Conservation (phyloP, 441 rosid species). For the Populus trichocarpa region DNA sequence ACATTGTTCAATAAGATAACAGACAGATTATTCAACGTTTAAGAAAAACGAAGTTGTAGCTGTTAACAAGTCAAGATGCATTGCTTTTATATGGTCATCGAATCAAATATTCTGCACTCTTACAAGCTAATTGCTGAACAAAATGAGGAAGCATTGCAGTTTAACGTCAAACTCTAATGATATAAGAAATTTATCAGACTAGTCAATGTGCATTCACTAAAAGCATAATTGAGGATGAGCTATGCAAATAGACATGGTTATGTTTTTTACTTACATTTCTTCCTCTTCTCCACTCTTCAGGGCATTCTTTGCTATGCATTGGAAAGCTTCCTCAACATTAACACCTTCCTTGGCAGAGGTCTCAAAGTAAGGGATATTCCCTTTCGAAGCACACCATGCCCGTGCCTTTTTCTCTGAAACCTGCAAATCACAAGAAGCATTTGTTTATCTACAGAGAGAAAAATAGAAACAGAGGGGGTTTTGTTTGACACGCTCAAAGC, state of each 20-base stretch:
- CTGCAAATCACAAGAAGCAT: slow-evolving; percentile 31
- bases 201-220: background rate
- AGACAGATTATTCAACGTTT: background rate
- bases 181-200: background rate
- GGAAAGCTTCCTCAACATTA: slow-evolving; percentile 97
- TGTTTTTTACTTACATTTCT: slow-evolving; percentile 65
- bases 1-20: background rate
- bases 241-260: background rate
- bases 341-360: slow-evolving; percentile 97
- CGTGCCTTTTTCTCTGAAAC: slow-evolving; percentile 94
- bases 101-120: background rate
- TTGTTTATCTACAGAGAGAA: background rate
- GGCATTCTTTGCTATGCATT: slow-evolving; percentile 93
- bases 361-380: slow-evolving; percentile 96
- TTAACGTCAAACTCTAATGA: background rate
- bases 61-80: background rate
- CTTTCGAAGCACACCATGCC: slow-evolving; percentile 98
- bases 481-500: background rate
- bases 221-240: background rate
- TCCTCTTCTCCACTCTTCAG: slow-evolving; percentile 90
- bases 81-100: background rate
- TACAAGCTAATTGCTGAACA: too few relatives aligned
- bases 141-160: background rate
- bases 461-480: background rate
- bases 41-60: background rate